A percentile compares a stretch with the other conserved stretches of the same genome.
phyloP scores from a whole-genome alignment of 1,284 basidiomycete species.

The Athelia psychrophila region DNA sequence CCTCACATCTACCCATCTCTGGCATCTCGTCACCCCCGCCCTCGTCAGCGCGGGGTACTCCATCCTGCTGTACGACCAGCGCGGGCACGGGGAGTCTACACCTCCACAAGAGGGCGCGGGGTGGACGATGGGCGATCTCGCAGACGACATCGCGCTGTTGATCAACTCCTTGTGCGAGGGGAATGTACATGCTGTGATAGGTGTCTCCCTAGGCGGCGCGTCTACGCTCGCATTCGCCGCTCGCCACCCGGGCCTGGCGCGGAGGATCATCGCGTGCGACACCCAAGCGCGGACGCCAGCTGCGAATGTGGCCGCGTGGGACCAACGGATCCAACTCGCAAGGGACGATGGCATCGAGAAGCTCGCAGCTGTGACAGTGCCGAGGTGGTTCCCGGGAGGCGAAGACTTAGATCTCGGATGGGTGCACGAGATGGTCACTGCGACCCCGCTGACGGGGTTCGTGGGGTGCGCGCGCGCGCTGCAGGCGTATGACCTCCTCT shows the following conservation, averaged over 20 bases:
- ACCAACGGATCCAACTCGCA: not conserved
- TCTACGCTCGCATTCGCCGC: not conserved
- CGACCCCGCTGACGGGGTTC: not conserved
- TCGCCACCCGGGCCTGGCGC: not conserved
- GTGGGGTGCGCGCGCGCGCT: not conserved
- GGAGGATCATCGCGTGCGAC: not conserved
- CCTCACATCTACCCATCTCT: not conserved
- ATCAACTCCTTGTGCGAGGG: not conserved
- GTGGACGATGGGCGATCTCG: not conserved
- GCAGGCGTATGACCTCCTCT: not conserved
- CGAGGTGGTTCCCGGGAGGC: not conserved
- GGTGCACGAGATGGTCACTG: not conserved
- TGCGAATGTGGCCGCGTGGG: not conserved
- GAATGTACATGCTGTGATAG: not conserved
- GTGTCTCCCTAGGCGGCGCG: not conserved
- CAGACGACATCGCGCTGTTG: not conserved
- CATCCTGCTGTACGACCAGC: not conserved
- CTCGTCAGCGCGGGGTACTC: not conserved
- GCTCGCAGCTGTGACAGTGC: not conserved
- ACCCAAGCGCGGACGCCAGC: not conserved
- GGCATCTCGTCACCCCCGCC: not conserved
- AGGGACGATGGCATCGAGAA: not conserved
- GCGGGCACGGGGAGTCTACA: not conserved
- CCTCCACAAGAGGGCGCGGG: not conserved
- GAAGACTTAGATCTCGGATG: not conserved